Conservation (phyloP, 1,139 yeast species). For the Pneumocystis canis region DNA sequence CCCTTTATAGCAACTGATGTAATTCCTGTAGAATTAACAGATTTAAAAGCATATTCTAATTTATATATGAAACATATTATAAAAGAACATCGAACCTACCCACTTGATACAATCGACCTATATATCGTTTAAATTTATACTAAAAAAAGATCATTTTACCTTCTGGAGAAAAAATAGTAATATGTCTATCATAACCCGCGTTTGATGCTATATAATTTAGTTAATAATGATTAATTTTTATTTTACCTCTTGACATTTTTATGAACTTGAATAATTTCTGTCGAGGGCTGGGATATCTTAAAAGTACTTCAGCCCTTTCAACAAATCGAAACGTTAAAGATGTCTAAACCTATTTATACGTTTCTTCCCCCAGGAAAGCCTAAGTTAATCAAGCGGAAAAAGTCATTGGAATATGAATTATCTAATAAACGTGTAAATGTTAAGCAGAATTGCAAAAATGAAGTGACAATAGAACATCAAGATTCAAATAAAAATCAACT, state of each 20-base stretch:
- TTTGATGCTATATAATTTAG: neutral
- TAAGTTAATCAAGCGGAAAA: neutral
- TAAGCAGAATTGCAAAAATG: neutral
- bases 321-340: neutral
- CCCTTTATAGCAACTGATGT: constrained; percentile 83
- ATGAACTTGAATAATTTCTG: neutral
- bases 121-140: constrained; percentile 23
- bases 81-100: constrained; percentile 30
- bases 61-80: neutral
- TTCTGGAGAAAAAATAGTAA: constrained; percentile 83
- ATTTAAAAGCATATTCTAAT: constrained; percentile 79
- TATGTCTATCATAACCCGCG: constrained; percentile 93
- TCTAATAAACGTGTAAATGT: neutral
- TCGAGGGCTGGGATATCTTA: neutral
- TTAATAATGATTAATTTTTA: neutral
- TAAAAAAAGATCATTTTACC: neutral
- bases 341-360: neutral
- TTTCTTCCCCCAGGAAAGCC: neutral
- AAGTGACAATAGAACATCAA: neutral
- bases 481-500: neutral
- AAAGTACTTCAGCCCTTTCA: neutral
- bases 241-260: neutral
- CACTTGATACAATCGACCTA: constrained; percentile 87
- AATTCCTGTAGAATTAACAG: constrained; percentile 82
- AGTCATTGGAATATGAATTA: neutral